Conservation (phyloP, 495 filamentous ascomycete species). For the Penicillium argentinense region DNA sequence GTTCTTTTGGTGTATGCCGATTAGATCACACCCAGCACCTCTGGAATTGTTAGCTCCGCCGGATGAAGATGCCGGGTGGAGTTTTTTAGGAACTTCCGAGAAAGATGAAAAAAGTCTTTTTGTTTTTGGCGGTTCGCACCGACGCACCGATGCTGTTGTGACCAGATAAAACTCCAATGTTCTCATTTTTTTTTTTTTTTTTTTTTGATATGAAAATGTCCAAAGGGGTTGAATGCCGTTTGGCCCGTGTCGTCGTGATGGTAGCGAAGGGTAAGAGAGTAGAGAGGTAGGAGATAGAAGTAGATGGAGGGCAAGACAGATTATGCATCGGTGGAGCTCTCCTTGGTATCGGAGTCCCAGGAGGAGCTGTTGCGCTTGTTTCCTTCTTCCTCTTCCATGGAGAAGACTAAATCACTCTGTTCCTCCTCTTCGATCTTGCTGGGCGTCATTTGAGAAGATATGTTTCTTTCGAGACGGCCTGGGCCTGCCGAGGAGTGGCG, state of each 20-base stretch:
- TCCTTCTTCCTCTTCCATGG: slow-evolving; percentile 71
- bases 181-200: slow-evolving; percentile 21
- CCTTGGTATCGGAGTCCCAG: slow-evolving; percentile 30
- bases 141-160: slow-evolving; percentile 23
- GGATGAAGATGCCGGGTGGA: slow-evolving; percentile 1
- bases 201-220: slow-evolving; percentile 23
- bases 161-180: slow-evolving; percentile 23
- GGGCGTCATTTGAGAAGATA: slow-evolving; percentile 49
- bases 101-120: slow-evolving; percentile 13
- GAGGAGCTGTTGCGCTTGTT: slow-evolving; percentile 44
- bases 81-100: too few relatives aligned
- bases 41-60: too few relatives aligned
- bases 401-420: slow-evolving; percentile 71
- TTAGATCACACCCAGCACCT: too few relatives aligned
- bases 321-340: slow-evolving; percentile 21
- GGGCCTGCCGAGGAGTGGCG: slow-evolving; percentile 38
- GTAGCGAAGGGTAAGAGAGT: slow-evolving; percentile 6
- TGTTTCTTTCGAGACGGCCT: slow-evolving; percentile 40
- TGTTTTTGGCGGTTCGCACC: slow-evolving; percentile 13
- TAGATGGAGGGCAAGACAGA: slow-evolving; percentile 1
- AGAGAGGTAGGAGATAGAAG: slow-evolving; percentile 7
- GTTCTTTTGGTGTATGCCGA: slow-evolving; percentile 4
- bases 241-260: slow-evolving; percentile 23
- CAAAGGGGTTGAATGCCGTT: slow-evolving; percentile 9
- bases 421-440: slow-evolving; percentile 70